Conservation (phyloP, 2,329 filamentous ascomycete genomes). For the Neofusicoccum cordaticola region DNA sequence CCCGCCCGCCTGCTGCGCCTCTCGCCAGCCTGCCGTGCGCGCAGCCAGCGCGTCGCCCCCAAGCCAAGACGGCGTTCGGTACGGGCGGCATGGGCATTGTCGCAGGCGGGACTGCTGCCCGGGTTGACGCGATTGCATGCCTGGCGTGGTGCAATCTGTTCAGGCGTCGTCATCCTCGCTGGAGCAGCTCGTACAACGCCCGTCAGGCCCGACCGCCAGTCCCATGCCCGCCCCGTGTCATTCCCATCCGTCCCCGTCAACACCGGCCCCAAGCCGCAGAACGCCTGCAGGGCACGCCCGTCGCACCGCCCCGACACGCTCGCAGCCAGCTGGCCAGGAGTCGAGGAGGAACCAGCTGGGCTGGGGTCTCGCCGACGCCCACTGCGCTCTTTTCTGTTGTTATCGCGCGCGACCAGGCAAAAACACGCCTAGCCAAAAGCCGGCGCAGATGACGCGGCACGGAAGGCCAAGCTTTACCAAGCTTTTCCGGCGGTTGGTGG, state of each 20-base stretch:
- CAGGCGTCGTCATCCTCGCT: slow-evolving; percentile 7
- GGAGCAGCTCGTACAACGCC: background rate
- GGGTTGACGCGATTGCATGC: slow-evolving; percentile 10
- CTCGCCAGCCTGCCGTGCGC: background rate
- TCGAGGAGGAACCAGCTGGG: background rate
- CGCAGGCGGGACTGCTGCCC: background rate
- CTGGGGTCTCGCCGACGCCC: background rate
- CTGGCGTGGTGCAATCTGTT: slow-evolving; percentile 11
- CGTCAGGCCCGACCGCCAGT: background rate
- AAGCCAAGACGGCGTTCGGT: slow-evolving; percentile 66
- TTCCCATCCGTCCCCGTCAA: background rate
- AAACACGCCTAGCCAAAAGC: background rate
- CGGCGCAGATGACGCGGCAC: slow-evolving; percentile 1
- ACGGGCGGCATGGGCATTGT: slow-evolving; percentile 38
- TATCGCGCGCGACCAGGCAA: background rate
- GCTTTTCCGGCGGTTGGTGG: slow-evolving; percentile 12
- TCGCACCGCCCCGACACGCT: background rate
- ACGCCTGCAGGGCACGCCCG: background rate
- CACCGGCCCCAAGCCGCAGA: background rate
- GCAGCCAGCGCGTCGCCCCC: background rate
- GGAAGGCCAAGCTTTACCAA: slow-evolving; percentile 16
- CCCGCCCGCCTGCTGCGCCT: background rate
- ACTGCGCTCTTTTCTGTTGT: background rate
- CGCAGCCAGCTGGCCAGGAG: background rate
- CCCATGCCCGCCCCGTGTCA: background rate